Base-by-base conservation (phyloP, 176 grass and related monocot genomes). In the Microstegium vimineum region DNA sequence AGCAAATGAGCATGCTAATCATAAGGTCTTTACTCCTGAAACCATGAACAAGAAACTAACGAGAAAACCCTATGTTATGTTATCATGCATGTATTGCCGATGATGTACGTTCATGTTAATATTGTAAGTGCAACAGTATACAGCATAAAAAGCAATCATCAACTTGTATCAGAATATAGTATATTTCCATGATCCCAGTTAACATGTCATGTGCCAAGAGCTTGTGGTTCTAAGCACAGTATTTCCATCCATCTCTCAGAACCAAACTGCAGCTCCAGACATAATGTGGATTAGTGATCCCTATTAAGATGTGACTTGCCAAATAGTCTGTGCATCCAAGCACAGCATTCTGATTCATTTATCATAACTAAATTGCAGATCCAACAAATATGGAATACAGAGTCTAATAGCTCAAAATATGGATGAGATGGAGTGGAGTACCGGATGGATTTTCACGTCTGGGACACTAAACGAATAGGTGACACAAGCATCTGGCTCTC, bases 381-480 rank as follows among this genome's bases (percentile, higher is more conserved):
- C 41, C 13, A 70, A 79, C 26, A 67, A 63, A 78, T 22, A 43
- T 43, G 8, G 38, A 86, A 79, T 38, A 25, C 42, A 45, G 30
- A 88, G 22, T 18, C 65, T 45, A 59, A 83, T 40, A 80, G 28
- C 35, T 69, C 62, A 37, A 71, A 76, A 72, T 35, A 62, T 43
- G 36, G 6, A 89, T 88, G 64, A 82, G 66, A 81, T 45, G 27
- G 33, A 75, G 61, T 33, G 45, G 66, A 61, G 51, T 93, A 98
- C 95, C 82, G 90, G 72, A 84, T 81, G 79, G 64, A 91, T 74
- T 80, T 84, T 93, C 63, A 82, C 71, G 38, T 83, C 56, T 46
- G 86, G 79, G 81, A 83, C 12, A 71, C 46, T 60, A 86, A 90
- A 82, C 5, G 17, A 78, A 27, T 91, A 17, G 14, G 43, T 86